A percentile compares a stretch with the other conserved stretches of the same genome.
Evolutionary conservation across 768 basidiomycete genomes (phyloP).

Genomic region (Boletus rufocinnamomeus): DNA sequence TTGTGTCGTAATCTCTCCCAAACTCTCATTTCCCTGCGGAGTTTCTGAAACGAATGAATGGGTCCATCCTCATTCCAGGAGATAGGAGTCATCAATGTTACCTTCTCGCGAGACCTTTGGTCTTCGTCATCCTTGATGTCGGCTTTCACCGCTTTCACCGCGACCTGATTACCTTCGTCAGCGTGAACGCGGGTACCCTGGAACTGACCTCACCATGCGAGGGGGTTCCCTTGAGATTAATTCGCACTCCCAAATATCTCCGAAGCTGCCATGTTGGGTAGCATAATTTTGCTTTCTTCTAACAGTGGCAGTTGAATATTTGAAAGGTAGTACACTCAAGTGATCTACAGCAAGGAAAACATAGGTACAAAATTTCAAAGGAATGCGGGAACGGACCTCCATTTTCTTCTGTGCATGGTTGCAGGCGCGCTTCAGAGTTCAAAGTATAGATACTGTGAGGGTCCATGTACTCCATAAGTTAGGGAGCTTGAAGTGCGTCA

Average conservation of each 20-base stretch:
- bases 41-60: slow-evolving; percentile 12
- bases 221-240: slow-evolving; percentile 7
- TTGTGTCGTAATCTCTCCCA: slow-evolving; percentile 18
- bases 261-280: slow-evolving; percentile 17
- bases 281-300: slow-evolving; percentile 9
- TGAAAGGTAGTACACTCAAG: slow-evolving; percentile 9
- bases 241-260: slow-evolving; percentile 30
- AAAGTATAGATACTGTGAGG: slow-evolving; percentile 16
- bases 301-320: slow-evolving; percentile 1
- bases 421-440: slow-evolving; percentile 9
- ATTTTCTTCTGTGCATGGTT: slow-evolving; percentile 2
- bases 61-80: not conserved
- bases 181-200: not conserved
- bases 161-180: slow-evolving; percentile 15
- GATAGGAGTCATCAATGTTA: not conserved
- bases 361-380: not conserved
- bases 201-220: slow-evolving; percentile 7
- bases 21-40: slow-evolving; percentile 32
- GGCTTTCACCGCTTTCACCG: slow-evolving; percentile 23
- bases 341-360: not conserved
- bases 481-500: not conserved
- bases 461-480: slow-evolving; percentile 7
- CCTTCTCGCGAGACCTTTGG: slow-evolving; percentile 13
- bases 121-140: not conserved
- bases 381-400: slow-evolving; percentile 8